A percentile compares a stretch with the other conserved stretches of the same genome.
Conservation (phyloP, 495 filamentous ascomycete genomes). For the Bryoglossum gracile region DNA sequence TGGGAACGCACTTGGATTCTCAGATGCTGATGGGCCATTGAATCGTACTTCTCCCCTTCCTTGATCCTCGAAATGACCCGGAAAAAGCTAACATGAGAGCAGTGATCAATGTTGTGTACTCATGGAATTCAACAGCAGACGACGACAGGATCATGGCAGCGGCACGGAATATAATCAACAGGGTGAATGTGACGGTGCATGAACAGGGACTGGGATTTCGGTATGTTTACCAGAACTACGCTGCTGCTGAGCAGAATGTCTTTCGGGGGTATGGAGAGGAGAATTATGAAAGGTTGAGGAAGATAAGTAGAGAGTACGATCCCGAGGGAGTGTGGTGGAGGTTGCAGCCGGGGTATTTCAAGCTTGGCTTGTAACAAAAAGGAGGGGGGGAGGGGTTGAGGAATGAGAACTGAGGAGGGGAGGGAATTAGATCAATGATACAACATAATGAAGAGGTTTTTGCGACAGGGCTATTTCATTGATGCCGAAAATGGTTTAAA, state of each 20-base stretch:
- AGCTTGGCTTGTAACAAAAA: no score
- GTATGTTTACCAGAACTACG: slow-evolving; percentile 34
- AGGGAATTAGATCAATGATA: no score
- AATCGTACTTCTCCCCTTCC: background rate
- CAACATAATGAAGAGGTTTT: no score
- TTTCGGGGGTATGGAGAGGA: slow-evolving; percentile 34
- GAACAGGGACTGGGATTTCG: background rate
- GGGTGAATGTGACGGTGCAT: background rate
- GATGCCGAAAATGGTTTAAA: no score
- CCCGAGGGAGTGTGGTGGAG: slow-evolving; percentile 32
- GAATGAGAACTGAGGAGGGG: no score
- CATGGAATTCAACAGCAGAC: background rate
- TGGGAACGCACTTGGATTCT: slow-evolving; percentile 46
- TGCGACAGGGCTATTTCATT: no score
- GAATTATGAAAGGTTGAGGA: slow-evolving; percentile 28
- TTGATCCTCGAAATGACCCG: no score
- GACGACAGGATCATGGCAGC: background rate
- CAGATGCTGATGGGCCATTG: slow-evolving; percentile 29
- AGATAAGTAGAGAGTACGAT: slow-evolving; percentile 34
- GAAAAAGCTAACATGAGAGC: background rate
- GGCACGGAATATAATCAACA: background rate
- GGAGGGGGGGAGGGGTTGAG: no score
- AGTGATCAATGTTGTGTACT: background rate
- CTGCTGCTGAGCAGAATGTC: slow-evolving; percentile 33
- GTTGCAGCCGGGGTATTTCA: slow-evolving; percentile 9